Evolutionary conservation across 495 filamentous ascomycete species (phyloP), one percentile per base, ranked within the genome.

Genomic region (Neurospora sp.): DNA sequence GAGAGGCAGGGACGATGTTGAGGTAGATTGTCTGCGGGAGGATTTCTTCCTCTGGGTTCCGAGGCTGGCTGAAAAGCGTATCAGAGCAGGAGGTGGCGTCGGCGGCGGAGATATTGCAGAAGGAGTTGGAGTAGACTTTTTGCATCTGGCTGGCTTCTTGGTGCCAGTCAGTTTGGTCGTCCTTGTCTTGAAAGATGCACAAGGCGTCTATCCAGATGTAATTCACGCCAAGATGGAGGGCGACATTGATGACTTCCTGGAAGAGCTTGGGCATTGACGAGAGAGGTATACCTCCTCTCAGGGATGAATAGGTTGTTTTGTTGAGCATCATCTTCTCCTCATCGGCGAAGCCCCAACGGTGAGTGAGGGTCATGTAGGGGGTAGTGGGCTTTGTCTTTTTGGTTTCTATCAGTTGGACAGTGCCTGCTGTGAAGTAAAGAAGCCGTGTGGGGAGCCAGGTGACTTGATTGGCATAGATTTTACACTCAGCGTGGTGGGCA

Each of bases 181-280:
- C 20, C n/a, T 37, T 44, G 35, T 71, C 70, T 35, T 71, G 70
- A 5, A 71, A 27, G 40, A 71, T 71, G 20, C 71, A 73, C 16
- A 73, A 16, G 71, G 70, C 73, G 71, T 79, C 78, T 44, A 79
- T 76, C 78, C 78, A 80, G 59, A 80, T 69, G 59, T 74, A 77
- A 37, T 72, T 31, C 7, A 79, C 27, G 7, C 22, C 69, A 5
- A 74, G 69, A n/a, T 39, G 48, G 53, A 70, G 72, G 8, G 72
- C 59, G 27, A 71, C 6, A 16, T 14, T 39, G 6, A 75, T 44
- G 3, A 69, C 61, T 8, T 75, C 35, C 31, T 70, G 68, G 38
- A 73, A 73, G 40, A 59, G 48, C 48, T 7, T 59, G 11, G 48
- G 48, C 48, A 59, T 59, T 31, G 48, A 31, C 10, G 48, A 59